A percentile compares a stretch with the other conserved stretches of the same genome.
Evolutionary conservation across 441 rosid species (phyloP).

Genomic region (Lepidium campestre): DNA sequence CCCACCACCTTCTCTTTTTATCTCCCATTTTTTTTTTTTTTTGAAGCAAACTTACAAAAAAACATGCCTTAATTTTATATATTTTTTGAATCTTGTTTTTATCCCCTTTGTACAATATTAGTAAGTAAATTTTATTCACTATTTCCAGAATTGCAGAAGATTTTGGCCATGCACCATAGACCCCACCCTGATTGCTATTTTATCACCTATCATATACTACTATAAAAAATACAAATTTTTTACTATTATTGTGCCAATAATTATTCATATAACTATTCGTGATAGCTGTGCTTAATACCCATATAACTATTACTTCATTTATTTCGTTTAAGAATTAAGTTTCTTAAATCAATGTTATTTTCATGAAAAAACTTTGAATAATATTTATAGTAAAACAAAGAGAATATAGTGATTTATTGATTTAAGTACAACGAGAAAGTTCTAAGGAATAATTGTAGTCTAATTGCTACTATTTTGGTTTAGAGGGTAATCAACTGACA

Average conservation of each 20-base stretch:
- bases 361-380: no score
- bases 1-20: slow-evolving; percentile 15
- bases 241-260: not conserved
- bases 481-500: slow-evolving; percentile 5
- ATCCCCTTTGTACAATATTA: not conserved
- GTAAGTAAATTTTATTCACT: not conserved
- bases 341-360: no score
- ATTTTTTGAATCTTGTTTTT: not conserved
- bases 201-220: slow-evolving; percentile 10
- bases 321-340: no score
- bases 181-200: slow-evolving; percentile 15
- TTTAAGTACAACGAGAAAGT: not conserved
- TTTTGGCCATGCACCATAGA: slow-evolving; percentile 23
- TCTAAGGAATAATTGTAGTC: not conserved
- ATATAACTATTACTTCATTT: not conserved
- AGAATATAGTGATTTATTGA: not conserved
- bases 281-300: not conserved
- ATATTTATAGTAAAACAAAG: no score
- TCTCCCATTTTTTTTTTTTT: not conserved
- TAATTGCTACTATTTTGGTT: not conserved
- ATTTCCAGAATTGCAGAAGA: slow-evolving; percentile 20
- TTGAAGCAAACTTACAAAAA: slow-evolving; percentile 6
- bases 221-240: not conserved
- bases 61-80: not conserved
- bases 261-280: slow-evolving; percentile 12